Conservation (phyloP, 2,329 filamentous ascomycete species). For the Ceratocystis alfenasii region DNA sequence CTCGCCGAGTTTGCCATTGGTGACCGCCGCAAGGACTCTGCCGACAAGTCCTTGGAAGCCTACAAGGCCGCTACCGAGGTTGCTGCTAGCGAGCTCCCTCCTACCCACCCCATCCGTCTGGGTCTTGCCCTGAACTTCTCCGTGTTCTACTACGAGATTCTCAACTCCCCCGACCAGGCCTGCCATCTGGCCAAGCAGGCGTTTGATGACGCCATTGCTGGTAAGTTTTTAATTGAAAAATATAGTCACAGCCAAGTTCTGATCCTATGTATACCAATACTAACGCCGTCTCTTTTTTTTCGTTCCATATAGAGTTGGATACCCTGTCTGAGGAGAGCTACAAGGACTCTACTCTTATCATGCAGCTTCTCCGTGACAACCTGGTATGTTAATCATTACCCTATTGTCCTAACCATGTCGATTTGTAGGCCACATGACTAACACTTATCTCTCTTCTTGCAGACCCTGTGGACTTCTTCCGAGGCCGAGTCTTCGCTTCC, state of each 20-base stretch:
- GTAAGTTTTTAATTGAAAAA: conserved; percentile 29
- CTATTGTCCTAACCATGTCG: neutral
- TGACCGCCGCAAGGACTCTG: conserved; percentile 88
- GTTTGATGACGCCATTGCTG: conserved; percentile 93
- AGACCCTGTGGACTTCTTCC: conserved; percentile 99
- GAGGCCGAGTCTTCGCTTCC: conserved; percentile 73
- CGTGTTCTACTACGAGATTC: conserved; percentile 99
- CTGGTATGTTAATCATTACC: conserved; percentile 46
- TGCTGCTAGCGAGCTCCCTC: conserved; percentile 92
- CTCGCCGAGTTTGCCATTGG: conserved; percentile 92
- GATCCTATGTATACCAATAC: conserved; percentile 14
- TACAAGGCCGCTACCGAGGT: conserved; percentile 98
- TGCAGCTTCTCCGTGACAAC: conserved; percentile 97
- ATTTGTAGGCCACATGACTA: conserved; percentile 25
- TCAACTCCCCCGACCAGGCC: conserved; percentile 95
- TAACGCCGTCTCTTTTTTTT: conserved; percentile 24
- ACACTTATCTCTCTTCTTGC: conserved; percentile 22
- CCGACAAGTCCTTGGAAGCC: conserved; percentile 87
- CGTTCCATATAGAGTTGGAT: conserved; percentile 59
- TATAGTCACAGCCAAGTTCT: neutral
- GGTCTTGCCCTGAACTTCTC: conserved; percentile 98
- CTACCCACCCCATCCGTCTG: conserved; percentile 95
- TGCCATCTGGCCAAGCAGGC: conserved; percentile 99
- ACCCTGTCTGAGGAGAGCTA: conserved; percentile 97
- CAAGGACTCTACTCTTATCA: conserved; percentile 97